Percentiles rank a stretch among this genome's conserved stretches.
phyloP scores from a whole-genome alignment of 2,329 filamentous ascomycete species.

The Cercospora sp. region DNA sequence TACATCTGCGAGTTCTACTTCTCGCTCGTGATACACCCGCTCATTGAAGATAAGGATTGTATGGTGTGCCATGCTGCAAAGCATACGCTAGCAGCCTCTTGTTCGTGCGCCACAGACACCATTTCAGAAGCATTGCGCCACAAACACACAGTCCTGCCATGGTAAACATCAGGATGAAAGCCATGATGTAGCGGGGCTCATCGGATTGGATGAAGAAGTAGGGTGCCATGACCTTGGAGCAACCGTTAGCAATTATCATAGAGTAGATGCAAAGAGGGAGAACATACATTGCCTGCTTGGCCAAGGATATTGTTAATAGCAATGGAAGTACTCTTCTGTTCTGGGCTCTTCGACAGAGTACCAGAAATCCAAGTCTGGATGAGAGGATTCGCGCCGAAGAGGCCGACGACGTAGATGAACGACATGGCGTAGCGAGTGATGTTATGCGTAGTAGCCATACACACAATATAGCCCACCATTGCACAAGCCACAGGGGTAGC shows the following conservation, averaged over 20 bases:
- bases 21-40: neutral
- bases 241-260: neutral
- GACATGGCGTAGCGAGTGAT: slow-evolving; percentile 63
- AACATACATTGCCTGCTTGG: neutral
- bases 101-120: neutral
- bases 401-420: slow-evolving; percentile 44
- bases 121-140: neutral
- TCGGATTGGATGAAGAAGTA: neutral
- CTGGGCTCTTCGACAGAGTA: neutral
- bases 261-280: neutral
- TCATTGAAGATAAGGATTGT: neutral
- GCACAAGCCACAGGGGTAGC: slow-evolving; percentile 60
- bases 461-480: slow-evolving; percentile 58
- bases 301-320: neutral
- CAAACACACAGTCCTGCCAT: neutral
- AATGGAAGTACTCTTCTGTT: neutral
- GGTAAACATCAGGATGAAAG: neutral
- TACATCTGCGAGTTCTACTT: neutral
- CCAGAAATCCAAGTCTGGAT: neutral
- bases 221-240: neutral
- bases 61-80: neutral
- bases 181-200: neutral
- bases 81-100: neutral
- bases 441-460: slow-evolving; percentile 52
- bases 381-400: neutral